Percentiles rank a stretch among this genome's conserved stretches.
phyloP scores from a whole-genome alignment of 371 early-diverging fungal species.

The Mucor indicus region DNA sequence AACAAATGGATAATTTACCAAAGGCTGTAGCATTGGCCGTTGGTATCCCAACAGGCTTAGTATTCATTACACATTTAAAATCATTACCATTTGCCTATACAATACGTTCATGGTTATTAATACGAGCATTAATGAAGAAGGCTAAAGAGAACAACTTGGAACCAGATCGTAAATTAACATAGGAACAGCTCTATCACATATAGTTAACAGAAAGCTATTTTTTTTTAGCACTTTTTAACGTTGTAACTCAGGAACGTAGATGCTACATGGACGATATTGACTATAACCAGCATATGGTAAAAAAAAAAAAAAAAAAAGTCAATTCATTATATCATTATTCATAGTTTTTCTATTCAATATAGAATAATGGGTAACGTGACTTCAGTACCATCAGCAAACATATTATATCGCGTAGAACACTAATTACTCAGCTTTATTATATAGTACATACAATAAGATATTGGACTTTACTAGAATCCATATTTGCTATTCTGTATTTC shows the following conservation, averaged over 20 bases:
- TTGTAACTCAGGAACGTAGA: slow-evolving; percentile 28
- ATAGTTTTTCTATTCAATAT: background rate
- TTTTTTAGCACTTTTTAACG: slow-evolving; percentile 35
- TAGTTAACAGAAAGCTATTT: no score
- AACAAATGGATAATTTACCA: no score
- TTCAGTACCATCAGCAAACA: background rate
- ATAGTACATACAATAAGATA: slow-evolving; percentile 55
- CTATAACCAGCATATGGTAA: slow-evolving; percentile 49
- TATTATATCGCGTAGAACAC: background rate
- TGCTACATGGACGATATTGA: slow-evolving; percentile 45
- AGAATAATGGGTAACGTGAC: slow-evolving; percentile 36
- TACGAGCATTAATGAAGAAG: slow-evolving; percentile 23
- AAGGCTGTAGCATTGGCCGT: background rate
- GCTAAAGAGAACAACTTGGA: slow-evolving; percentile 22
- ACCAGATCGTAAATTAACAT: slow-evolving; percentile 26
- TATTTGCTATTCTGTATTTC: slow-evolving; percentile 39
- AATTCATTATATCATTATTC: background rate
- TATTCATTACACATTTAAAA: slow-evolving; percentile 19
- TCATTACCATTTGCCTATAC: slow-evolving; percentile 37
- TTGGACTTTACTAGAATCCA: slow-evolving; percentile 55
- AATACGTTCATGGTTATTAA: slow-evolving; percentile 31
- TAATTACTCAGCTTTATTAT: background rate
- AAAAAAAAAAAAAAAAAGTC: background rate
- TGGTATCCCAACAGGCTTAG: background rate
- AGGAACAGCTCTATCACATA: background rate